These are phyloP conservation scores for Lentinula sp. DNA, from an alignment of 768 basidiomycete genomes.

Conservation along the genomic window DNA sequence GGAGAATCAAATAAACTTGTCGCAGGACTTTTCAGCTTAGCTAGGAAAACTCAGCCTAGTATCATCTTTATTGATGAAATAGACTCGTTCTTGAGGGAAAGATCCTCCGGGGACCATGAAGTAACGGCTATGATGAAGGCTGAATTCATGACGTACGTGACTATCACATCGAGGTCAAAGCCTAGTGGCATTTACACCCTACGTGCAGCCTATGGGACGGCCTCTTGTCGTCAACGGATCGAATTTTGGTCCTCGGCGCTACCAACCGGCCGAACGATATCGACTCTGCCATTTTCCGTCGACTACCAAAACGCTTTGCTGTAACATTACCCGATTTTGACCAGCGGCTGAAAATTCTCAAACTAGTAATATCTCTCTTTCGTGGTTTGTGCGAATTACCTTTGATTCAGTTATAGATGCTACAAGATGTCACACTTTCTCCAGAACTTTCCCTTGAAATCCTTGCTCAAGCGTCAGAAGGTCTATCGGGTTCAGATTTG, in stretches of 20 bases:
- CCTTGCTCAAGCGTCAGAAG: constrained; percentile 66
- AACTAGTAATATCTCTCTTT: constrained; percentile 40
- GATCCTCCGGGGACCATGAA: constrained; percentile 88
- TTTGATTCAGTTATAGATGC: constrained; percentile 52
- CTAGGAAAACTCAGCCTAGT: constrained; percentile 86
- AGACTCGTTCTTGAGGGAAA: constrained; percentile 88
- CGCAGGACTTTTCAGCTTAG: constrained; percentile 88
- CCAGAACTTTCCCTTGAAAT: constrained; percentile 52
- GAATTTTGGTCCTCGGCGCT: constrained; percentile 89
- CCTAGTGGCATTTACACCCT: background rate
- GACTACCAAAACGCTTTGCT: constrained; percentile 97
- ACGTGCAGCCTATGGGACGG: constrained; percentile 86
- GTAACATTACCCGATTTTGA: constrained; percentile 72
- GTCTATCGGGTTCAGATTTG: constrained; percentile 85
- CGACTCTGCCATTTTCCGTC: constrained; percentile 78
- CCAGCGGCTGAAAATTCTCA: constrained; percentile 82
- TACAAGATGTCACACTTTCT: constrained; percentile 68
- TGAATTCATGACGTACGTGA: constrained; percentile 82
- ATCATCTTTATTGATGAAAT: constrained; percentile 99
- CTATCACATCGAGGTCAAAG: background rate
- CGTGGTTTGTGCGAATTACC: background rate
- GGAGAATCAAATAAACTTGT: constrained; percentile 95
- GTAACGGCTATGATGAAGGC: constrained; percentile 99
- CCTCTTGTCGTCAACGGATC: constrained; percentile 69
- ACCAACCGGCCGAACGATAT: constrained; percentile 95